These are phyloP conservation scores for Thalassiosira profunda DNA, from an alignment of 108 stramenopile species.

Conservation along the genomic window DNA sequence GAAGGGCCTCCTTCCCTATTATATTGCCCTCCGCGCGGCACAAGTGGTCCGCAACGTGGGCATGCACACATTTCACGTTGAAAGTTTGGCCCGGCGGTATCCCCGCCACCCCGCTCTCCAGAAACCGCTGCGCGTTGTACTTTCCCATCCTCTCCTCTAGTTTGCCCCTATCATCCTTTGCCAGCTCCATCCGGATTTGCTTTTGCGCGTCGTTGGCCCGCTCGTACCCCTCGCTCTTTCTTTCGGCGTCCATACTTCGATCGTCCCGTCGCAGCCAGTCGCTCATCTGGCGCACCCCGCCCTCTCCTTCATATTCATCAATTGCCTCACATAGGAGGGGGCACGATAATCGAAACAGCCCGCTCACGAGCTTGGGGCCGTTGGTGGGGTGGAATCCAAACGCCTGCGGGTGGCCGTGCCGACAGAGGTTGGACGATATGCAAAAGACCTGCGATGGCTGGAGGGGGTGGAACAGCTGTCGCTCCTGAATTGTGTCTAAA, in stretches of 20 bases:
- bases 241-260: neutral
- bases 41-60: constrained; percentile 40
- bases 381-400: constrained; percentile 42
- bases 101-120: constrained; percentile 32
- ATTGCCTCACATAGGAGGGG: constrained; percentile 22
- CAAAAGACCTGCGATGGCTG: constrained; percentile 17
- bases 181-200: constrained; percentile 21
- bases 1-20: constrained; percentile 22
- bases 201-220: constrained; percentile 27
- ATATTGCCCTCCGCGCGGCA: constrained; percentile 24
- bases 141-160: constrained; percentile 18
- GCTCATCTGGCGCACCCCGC: constrained; percentile 31
- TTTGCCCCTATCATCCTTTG: constrained; percentile 2
- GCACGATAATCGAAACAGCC: constrained; percentile 35
- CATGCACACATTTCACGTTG: constrained; percentile 38
- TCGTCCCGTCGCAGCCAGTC: constrained; percentile 23
- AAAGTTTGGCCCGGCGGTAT: constrained; percentile 11
- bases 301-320: constrained; percentile 31
- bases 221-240: constrained; percentile 19
- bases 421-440: constrained; percentile 16
- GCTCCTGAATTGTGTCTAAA: constrained; percentile 15
- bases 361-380: constrained; percentile 23
- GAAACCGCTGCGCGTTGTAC: constrained; percentile 20
- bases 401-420: constrained; percentile 35
- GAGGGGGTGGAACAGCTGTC: constrained; percentile 20